Percentiles rank a stretch among this genome's conserved stretches.
Evolutionary conservation across 129 eudicot genomes (phyloP).

Genomic region (Oenanthe sinensis): DNA sequence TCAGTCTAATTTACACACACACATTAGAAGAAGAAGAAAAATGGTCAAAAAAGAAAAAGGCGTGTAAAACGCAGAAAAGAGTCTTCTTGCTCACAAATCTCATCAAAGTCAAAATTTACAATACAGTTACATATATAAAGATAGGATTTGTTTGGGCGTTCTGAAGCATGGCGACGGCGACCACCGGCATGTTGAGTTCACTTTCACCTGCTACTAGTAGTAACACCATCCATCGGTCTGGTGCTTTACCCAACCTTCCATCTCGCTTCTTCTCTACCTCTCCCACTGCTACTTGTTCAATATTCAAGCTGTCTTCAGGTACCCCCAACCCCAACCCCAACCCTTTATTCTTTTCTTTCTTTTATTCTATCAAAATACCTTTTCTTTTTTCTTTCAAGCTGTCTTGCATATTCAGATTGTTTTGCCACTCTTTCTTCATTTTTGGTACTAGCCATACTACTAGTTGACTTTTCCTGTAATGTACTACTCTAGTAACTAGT

Average conservation of each 20-base stretch:
- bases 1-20: constrained; percentile 13
- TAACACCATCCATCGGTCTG: constrained; percentile 23
- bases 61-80: too few relatives aligned
- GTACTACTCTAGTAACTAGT: too few relatives aligned
- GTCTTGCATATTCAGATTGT: too few relatives aligned
- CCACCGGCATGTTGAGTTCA: constrained; percentile 35
- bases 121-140: background rate
- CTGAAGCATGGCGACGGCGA: constrained; percentile 30
- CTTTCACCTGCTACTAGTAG: constrained; percentile 13
- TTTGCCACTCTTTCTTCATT: too few relatives aligned
- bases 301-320: constrained; percentile 45
- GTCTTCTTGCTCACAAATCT: background rate
- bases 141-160: constrained; percentile 1
- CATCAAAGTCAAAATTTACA: background rate
- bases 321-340: too few relatives aligned
- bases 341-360: too few relatives aligned
- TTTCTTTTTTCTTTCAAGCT: too few relatives aligned
- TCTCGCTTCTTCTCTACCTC: constrained; percentile 24
- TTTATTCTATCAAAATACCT: too few relatives aligned
- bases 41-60: too few relatives aligned
- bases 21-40: background rate
- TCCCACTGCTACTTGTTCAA: constrained; percentile 16
- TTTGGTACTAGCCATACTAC: background rate
- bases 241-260: constrained; percentile 47
- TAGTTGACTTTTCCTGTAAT: too few relatives aligned